A percentile compares a stretch with the other conserved stretches of the same genome.
Evolutionary conservation across 2,329 filamentous ascomycete genomes (phyloP).

Genomic region (Zymoseptoria tritici): DNA sequence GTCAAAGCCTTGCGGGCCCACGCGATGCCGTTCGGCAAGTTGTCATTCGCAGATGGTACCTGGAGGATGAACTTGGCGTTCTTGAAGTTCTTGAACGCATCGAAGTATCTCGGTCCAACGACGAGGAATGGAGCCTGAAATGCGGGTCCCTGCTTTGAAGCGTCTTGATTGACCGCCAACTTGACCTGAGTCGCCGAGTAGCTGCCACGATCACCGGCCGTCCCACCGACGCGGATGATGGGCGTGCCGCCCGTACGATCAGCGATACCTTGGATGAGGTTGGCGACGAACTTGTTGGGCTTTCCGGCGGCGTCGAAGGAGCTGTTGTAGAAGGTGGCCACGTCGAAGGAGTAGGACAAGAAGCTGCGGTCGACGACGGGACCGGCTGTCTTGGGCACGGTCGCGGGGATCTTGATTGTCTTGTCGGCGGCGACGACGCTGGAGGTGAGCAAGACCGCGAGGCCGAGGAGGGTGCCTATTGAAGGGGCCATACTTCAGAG

Average conservation of each 20-base stretch:
- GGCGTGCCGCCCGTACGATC: slow-evolving; percentile 6
- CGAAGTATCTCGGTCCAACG: slow-evolving; percentile 6
- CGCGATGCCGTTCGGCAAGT: slow-evolving; percentile 2
- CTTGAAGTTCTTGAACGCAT: slow-evolving; percentile 5
- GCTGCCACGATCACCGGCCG: slow-evolving; percentile 5
- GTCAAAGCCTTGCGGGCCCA: slow-evolving; percentile 2
- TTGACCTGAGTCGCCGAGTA: slow-evolving; percentile 1
- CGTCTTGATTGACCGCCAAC: slow-evolving; percentile 1
- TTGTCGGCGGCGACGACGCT: background rate
- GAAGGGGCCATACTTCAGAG: background rate
- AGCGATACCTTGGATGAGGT: slow-evolving; percentile 5
- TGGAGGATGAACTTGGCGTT: slow-evolving; percentile 5
- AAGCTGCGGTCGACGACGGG: background rate
- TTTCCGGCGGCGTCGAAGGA: slow-evolving; percentile 4
- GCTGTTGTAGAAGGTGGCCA: slow-evolving; percentile 7
- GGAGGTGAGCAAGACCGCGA: background rate
- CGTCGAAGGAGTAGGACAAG: slow-evolving; percentile 3
- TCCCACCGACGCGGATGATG: slow-evolving; percentile 5
- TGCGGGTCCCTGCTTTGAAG: slow-evolving; percentile 1
- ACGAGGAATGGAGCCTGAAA: slow-evolving; percentile 2
- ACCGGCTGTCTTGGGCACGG: background rate
- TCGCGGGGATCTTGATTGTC: background rate
- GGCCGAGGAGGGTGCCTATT: background rate
- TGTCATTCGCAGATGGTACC: slow-evolving; percentile 2
- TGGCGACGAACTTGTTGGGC: slow-evolving; percentile 5